Evolutionary conservation across 306 rosid species (phyloP), one percentile per base, ranked within the genome.

Genomic region (Casuarina equisetifolia): DNA sequence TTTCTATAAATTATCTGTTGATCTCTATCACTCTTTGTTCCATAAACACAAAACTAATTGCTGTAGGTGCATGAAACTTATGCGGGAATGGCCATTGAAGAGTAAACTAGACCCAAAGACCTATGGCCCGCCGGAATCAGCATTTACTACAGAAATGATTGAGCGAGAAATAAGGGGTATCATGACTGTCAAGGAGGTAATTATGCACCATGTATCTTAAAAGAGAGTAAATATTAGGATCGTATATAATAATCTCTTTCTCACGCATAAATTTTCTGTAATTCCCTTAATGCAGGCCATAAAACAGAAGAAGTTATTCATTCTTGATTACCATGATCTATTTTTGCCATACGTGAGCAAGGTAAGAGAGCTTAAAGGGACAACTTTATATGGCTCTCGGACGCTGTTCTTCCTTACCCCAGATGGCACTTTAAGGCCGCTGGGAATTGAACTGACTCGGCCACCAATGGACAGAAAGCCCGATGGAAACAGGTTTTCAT

Each of bases 11-110:
- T 25, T 25, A 25, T 25, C 32, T 0, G 32, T 25, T 25, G 32
- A 25, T 25, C 32, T 25, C 32, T 25, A 25, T 36, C 5, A 44
- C 5, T 44, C 48, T 44, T 44, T 44, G 48, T 6, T 4, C 48
- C 32, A 25, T 44, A 44, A 5, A 44, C 51, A 9, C 2, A 9
- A 48, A 48, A 48, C 0, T 48, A 9, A 25, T 25, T 25, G 32
- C 32, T 25, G 0, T 25, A 25, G 32, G 32, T 63, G 5, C 20
- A 12, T 50, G n/a, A 17, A 1, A 44, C 48, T n/a, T 13, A 7
- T 78, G 75, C 68, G 90, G 98, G 95, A 95, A 85, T 95, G 98
- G 98, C 98, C 98, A 73, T 25, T 94, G 84, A 90, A 85, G 79
- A 94, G 98, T 83, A 75, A 85, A 63, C 85, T 91, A 20, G 93